phyloP scores from a whole-genome alignment of 225 moss, liverwort and hornwort species.

The Pseudoscleropodium purum region DNA sequence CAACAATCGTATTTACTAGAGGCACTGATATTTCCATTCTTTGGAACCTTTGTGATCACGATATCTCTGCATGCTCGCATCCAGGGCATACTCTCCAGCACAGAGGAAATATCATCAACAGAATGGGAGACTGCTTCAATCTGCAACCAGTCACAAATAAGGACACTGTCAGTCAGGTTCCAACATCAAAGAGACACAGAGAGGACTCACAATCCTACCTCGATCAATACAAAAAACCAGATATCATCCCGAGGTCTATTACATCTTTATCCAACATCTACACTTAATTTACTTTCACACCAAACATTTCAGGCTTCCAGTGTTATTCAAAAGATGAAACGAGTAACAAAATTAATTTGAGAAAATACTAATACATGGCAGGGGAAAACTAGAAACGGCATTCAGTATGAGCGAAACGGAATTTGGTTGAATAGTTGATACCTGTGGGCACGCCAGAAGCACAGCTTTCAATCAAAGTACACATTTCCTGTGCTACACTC shows the following conservation, averaged over 20 bases:
- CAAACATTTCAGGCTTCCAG: background rate
- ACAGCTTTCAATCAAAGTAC: background rate
- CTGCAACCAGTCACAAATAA: background rate
- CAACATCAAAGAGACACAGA: background rate
- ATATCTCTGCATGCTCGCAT: background rate
- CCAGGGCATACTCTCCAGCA: background rate
- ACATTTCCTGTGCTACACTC: background rate
- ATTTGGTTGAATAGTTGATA: background rate
- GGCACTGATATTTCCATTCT: background rate
- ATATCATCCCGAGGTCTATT: background rate
- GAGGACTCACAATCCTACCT: background rate
- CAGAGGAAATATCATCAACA: background rate
- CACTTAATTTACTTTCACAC: background rate
- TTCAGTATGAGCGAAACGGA: background rate
- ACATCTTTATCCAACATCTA: background rate
- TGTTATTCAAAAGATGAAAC: background rate
- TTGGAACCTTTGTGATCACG: background rate
- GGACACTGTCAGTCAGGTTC: background rate
- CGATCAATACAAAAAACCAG: background rate
- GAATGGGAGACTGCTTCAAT: background rate
- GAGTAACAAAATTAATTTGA: background rate
- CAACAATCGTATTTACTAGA: background rate
- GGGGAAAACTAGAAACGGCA: background rate
- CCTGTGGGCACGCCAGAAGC: background rate
- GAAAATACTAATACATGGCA: background rate